Evolutionary conservation across 805 yeast genomes (phyloP), one percentile per base, ranked within the genome.

Genomic region (Ogataea allantospora): DNA sequence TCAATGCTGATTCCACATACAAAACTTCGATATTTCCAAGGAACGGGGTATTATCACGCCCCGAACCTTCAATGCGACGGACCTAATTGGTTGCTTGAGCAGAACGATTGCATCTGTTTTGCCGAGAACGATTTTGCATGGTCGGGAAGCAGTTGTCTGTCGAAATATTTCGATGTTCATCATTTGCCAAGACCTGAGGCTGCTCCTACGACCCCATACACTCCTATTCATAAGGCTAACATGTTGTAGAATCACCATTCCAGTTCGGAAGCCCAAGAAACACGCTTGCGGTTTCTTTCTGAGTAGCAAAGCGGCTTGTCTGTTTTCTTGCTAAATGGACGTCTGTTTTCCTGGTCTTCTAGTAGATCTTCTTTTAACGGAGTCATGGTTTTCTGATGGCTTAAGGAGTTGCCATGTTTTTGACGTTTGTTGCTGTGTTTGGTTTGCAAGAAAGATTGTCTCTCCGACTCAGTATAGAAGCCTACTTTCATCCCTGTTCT

Each of bases 21-120:
- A 8, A 48, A 55, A 34, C 46, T 63, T 10, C 55, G 48, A 14
- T 62, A 69, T 54, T 73, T 75, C 46, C 66, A 65, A 17, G 73
- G 71, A 48, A 70, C 76, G 21, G 81, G 80, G 16, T 75, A 75
- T 57, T 73, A 40, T 57, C 81, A 75, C 52, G 67, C 59, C 16
- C 82, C 83, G 2, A 75, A 75, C 62, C 62, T 67, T 38, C 77
- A 76, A 58, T 78, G 84, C 65, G 83, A 82, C n/a, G 67, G 76
- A 20, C 69, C 69, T 35, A 51, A 62, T 27, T 68, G 67, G 22
- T 54, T 67, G 22, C 62, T 80, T 60, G 44, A 57, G 14, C 65
- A 63, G 27, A 71, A 73, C 48, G 65, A 63, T 36, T 78, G 84
- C 62, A 62, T 63, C 19, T 78, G 85, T 58, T 63, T 71, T 39